Evolutionary conservation across 257 asterid species (phyloP), one percentile per base, ranked within the genome.

Genomic region (Fraxinus quadrangulata): DNA sequence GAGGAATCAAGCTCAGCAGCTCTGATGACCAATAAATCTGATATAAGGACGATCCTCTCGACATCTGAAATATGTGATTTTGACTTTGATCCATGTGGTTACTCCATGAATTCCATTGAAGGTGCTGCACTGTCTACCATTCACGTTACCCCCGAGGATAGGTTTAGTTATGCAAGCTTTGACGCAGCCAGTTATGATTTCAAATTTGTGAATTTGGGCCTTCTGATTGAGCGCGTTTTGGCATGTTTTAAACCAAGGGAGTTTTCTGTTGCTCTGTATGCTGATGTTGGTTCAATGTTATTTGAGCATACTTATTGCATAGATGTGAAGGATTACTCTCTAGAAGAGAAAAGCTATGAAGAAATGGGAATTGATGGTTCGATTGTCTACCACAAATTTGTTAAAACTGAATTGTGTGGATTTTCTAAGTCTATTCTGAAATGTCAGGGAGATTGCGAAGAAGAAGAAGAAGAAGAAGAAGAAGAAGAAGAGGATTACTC

Each of bases 121-220:
- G 84, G 75, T 24, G 74, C 67, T 59, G 81, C 83, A 0, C 21
- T 82, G 2, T 85, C 88, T 23, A 82, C 86, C 28, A 79, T 85
- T 33, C 88, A 85, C 34, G 82, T 85, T 42, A 85, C 84, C 2
- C 88, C 86, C 2, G 88, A 79, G 67, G 88, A 82, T 40, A 84
- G 86, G 13, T 85, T 85, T 71, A 85, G 88, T 40, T 85, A 82
- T 42, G 88, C 88, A 8, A 85, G 88, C 84, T 82, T 85, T 77
- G 88, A 82, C 72, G 75, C 86, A 3, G 82, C 61, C 56, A 82
- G 84, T n/a, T 82, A 85, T 71, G 84, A 85, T 67, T 75, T 85
- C 0, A 72, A 80, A 42, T 70, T 21, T 26, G 68, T 68, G 40
- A 74, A 81, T 40, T 40, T 82, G 0, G 31, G 70, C 40, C 9